Evolutionary conservation across 2,329 filamentous ascomycete genomes (phyloP).

Genomic region (Neoscytalidium dimidiatum): DNA sequence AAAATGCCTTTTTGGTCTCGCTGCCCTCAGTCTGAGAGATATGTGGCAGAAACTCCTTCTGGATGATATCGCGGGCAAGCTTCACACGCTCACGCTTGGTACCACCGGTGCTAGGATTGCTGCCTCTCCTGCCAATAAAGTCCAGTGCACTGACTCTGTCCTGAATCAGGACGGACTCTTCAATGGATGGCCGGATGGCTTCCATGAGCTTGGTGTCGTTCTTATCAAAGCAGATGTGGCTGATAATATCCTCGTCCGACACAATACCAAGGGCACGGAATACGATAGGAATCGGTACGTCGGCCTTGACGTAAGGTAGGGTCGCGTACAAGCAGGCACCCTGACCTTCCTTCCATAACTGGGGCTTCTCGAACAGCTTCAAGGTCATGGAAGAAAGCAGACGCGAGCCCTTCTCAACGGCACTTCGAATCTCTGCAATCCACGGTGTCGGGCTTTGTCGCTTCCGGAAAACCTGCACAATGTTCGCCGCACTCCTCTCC

Average conservation of each 20-base stretch:
- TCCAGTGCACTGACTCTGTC: slow-evolving; percentile 92
- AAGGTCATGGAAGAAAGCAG: slow-evolving; percentile 91
- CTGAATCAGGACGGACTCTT: slow-evolving; percentile 95
- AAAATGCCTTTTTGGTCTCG: slow-evolving; percentile 95
- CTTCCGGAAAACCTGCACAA: slow-evolving; percentile 99
- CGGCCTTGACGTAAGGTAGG: slow-evolving; percentile 89
- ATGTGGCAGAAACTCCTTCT: slow-evolving; percentile 95
- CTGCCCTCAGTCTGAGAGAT: slow-evolving; percentile 95
- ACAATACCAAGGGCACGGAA: slow-evolving; percentile 95
- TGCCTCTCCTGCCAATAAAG: slow-evolving; percentile 89
- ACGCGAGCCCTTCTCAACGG: slow-evolving; percentile 92
- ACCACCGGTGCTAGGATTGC: slow-evolving; percentile 58
- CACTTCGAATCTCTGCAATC: slow-evolving; percentile 93
- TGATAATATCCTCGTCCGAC: slow-evolving; percentile 95
- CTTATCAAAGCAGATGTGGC: slow-evolving; percentile 95
- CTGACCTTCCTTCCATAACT: slow-evolving; percentile 74
- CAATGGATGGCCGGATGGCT: slow-evolving; percentile 94
- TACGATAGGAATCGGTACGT: slow-evolving; percentile 91
- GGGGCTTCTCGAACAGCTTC: slow-evolving; percentile 85
- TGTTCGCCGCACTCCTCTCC: slow-evolving; percentile 95
- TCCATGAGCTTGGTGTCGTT: slow-evolving; percentile 97
- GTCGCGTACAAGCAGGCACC: slow-evolving; percentile 89
- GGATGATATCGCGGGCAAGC: slow-evolving; percentile 89
- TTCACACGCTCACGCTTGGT: slow-evolving; percentile 87
- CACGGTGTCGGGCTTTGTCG: slow-evolving; percentile 92